A percentile compares a stretch with the other conserved stretches of the same genome.
phyloP scores from a whole-genome alignment of 2,329 filamentous ascomycete genomes.

The Remersonia thermophila region DNA sequence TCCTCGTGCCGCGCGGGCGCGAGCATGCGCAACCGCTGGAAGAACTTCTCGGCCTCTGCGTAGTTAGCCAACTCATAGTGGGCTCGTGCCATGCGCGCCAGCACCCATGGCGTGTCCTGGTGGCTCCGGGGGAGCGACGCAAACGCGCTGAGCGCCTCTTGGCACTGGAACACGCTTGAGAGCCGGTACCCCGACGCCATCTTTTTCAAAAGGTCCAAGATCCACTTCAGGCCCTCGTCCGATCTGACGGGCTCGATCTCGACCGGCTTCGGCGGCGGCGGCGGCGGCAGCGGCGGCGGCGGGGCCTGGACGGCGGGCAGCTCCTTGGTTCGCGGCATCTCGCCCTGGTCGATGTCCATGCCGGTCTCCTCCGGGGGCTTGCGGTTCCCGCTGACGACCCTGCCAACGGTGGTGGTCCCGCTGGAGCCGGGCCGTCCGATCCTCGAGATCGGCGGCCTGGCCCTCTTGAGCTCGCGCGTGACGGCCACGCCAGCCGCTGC shows the following conservation, averaged over 20 bases:
- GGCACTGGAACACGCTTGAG: conserved; percentile 65
- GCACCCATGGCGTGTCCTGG: conserved; percentile 84
- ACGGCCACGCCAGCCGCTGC: conserved; percentile 47
- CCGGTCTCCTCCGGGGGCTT: conserved; percentile 58
- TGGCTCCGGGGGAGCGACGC: conserved; percentile 59
- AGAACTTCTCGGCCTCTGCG: conserved; percentile 74
- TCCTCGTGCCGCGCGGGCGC: conserved; percentile 77
- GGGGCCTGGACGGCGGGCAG: conserved; percentile 24
- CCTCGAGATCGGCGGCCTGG: conserved; percentile 58
- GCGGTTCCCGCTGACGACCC: conserved; percentile 81
- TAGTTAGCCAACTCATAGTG: conserved; percentile 87
- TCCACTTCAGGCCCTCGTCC: conserved; percentile 62
- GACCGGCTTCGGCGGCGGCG: conserved; percentile 23
- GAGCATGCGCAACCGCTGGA: conserved; percentile 64
- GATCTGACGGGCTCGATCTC: conserved; percentile 50
- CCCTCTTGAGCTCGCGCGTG: conserved; percentile 69
- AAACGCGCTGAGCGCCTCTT: conserved; percentile 65
- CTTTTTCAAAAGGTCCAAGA: conserved; percentile 71
- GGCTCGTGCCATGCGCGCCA: conserved; percentile 80
- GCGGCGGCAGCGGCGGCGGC: conserved; percentile 2
- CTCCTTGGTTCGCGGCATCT: conserved; percentile 38
- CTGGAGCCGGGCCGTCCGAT: conserved; percentile 54
- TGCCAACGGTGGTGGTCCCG: conserved; percentile 55
- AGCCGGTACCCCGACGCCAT: conserved; percentile 70
- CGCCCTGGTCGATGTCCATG: conserved; percentile 58